A percentile compares a stretch with the other conserved stretches of the same genome.
Conservation (phyloP, 2,329 filamentous ascomycete genomes). For the Grosmannia clavigera region DNA sequence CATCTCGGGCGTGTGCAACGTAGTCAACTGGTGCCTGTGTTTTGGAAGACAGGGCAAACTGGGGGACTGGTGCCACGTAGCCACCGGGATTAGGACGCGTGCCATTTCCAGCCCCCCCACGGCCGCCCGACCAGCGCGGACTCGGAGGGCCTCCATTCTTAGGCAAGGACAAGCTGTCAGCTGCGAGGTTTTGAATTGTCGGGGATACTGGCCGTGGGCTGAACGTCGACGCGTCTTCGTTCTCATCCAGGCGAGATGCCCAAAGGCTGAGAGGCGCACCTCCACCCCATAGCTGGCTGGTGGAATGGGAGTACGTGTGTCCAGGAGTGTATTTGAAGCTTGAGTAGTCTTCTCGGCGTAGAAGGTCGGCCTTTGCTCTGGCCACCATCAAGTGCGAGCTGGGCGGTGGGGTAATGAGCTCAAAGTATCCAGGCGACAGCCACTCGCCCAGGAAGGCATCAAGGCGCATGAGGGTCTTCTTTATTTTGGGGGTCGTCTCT, state of each 20-base stretch:
- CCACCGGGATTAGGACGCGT: slow-evolving; percentile 16
- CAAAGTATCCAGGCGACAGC: slow-evolving; percentile 87
- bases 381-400: slow-evolving; percentile 78
- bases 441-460: slow-evolving; percentile 94
- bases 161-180: slow-evolving; percentile 6
- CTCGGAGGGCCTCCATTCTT: slow-evolving; percentile 6
- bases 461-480: slow-evolving; percentile 58
- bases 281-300: slow-evolving; percentile 27
- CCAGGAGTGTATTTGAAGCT: slow-evolving; percentile 28
- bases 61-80: slow-evolving; percentile 67
- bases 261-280: slow-evolving; percentile 3
- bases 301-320: slow-evolving; percentile 16
- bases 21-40: slow-evolving; percentile 80
- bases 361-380: slow-evolving; percentile 73
- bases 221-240: neutral
- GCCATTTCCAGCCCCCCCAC: neutral
- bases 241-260: neutral
- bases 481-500: slow-evolving; percentile 17
- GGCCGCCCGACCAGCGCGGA: neutral
- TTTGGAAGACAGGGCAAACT: slow-evolving; percentile 69
- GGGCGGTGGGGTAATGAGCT: slow-evolving; percentile 80
- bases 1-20: slow-evolving; percentile 78
- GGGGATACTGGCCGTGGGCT: neutral
- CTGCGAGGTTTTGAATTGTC: slow-evolving; percentile 6
- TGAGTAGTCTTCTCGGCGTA: slow-evolving; percentile 60